Evolutionary conservation across 2,329 filamentous ascomycete species (phyloP).

Genomic region (Stagonosporopsis tanaceti): DNA sequence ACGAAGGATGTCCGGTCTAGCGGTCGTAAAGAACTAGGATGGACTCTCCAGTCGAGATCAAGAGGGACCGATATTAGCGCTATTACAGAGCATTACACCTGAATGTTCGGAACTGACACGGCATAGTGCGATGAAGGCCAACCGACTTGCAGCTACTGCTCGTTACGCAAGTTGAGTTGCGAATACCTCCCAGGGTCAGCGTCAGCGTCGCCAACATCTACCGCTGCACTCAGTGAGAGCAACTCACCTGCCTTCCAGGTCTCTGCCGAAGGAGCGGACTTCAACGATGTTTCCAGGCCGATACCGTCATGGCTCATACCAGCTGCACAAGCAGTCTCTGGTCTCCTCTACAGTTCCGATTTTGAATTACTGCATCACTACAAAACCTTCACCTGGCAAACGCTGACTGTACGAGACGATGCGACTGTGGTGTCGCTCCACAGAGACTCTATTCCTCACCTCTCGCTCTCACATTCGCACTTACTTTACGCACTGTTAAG

Average conservation of each 20-base stretch:
- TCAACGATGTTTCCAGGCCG: conserved; percentile 23
- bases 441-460: conserved; percentile 33
- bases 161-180: conserved; percentile 34
- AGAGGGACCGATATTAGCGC: background rate
- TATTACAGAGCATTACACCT: background rate
- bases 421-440: conserved; percentile 26
- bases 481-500: conserved; percentile 40
- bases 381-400: conserved; percentile 33
- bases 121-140: conserved; percentile 42
- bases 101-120: conserved; percentile 6
- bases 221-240: background rate
- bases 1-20: background rate
- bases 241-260: background rate
- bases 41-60: no score
- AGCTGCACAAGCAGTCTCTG: conserved; percentile 28
- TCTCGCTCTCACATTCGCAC: conserved; percentile 30
- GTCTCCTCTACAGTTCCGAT: conserved; percentile 30
- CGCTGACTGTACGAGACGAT: conserved; percentile 33
- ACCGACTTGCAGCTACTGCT: conserved; percentile 41
- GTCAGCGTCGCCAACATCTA: conserved; percentile 11
- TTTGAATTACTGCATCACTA: conserved; percentile 39
- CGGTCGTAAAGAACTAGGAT: no score
- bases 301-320: conserved; percentile 28
- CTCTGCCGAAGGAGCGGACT: conserved; percentile 15
- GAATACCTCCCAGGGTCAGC: conserved; percentile 29